Conservation (phyloP, 2,329 filamentous ascomycete species). For the Raffaelea arxii region DNA sequence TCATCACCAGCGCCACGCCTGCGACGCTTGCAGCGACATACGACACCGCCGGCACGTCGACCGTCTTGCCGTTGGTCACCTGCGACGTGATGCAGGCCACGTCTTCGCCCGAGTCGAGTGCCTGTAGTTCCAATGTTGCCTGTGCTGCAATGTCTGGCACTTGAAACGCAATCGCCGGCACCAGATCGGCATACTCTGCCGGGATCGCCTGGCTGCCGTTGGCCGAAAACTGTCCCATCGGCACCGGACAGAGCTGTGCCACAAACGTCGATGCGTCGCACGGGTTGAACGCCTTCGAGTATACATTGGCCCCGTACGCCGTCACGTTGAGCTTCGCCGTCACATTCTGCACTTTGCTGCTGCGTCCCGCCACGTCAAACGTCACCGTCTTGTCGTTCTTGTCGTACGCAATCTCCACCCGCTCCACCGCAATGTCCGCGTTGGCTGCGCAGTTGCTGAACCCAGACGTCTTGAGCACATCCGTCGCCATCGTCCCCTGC, state of each 20-base stretch:
- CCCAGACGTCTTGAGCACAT: conserved; percentile 70
- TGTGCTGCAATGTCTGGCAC: conserved; percentile 83
- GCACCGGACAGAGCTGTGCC: conserved; percentile 67
- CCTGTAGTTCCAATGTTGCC: conserved; percentile 67
- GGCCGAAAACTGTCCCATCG: conserved; percentile 64
- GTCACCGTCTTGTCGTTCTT: conserved; percentile 59
- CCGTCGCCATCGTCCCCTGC: conserved; percentile 47
- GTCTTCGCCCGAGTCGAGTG: conserved; percentile 46
- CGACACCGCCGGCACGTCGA: conserved; percentile 63
- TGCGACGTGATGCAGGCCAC: conserved; percentile 77
- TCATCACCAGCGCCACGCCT: conserved; percentile 68
- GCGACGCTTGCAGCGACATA: conserved; percentile 79
- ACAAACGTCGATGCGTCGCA: conserved; percentile 61
- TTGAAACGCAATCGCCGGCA: conserved; percentile 81
- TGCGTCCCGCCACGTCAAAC: conserved; percentile 78
- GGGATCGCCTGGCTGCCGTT: conserved; percentile 64
- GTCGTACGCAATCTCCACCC: conserved; percentile 71
- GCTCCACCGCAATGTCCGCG: conserved; percentile 58
- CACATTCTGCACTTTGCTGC: conserved; percentile 66
- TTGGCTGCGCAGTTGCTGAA: conserved; percentile 60
- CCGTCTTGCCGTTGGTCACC: conserved; percentile 81
- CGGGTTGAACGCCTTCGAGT: conserved; percentile 72
- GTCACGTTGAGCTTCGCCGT: conserved; percentile 64
- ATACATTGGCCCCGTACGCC: conserved; percentile 77
- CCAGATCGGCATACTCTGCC: conserved; percentile 57